phyloP scores from a whole-genome alignment of 1,139 yeast genomes.

The Barnettozyma hawaiiensis region DNA sequence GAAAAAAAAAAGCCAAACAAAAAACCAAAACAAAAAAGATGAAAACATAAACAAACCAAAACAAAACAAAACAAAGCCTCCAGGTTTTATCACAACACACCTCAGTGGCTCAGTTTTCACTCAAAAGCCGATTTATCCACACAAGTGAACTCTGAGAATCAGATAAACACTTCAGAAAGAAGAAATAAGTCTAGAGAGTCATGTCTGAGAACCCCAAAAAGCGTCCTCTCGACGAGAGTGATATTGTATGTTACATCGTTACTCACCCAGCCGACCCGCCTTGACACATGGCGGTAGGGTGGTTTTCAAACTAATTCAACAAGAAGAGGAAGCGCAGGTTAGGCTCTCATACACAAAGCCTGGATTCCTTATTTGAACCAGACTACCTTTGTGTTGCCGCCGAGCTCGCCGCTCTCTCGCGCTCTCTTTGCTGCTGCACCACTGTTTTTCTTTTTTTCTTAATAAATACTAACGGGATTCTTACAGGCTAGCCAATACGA shows the following conservation, averaged over 20 bases:
- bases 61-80: constrained; percentile 9
- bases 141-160: neutral
- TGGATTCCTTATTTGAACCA: neutral
- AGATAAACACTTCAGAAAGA: neutral
- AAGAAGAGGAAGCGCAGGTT: neutral
- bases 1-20: constrained; percentile 1
- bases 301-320: neutral
- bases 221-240: constrained; percentile 9
- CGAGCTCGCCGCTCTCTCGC: no score
- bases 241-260: constrained; percentile 8
- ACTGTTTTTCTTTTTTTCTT: neutral
- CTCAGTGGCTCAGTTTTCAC: neutral
- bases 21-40: constrained; percentile 4
- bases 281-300: neutral
- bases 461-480: neutral
- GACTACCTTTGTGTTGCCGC: neutral
- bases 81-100: neutral
- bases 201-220: constrained; percentile 10
- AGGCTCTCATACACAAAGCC: neutral
- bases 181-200: neutral
- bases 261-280: neutral
- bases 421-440: neutral
- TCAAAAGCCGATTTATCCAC: neutral
- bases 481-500: constrained; percentile 15
- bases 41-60: constrained; percentile 10